Conservation (phyloP, 148 eudicot species). For the Beta vulgaris region DNA sequence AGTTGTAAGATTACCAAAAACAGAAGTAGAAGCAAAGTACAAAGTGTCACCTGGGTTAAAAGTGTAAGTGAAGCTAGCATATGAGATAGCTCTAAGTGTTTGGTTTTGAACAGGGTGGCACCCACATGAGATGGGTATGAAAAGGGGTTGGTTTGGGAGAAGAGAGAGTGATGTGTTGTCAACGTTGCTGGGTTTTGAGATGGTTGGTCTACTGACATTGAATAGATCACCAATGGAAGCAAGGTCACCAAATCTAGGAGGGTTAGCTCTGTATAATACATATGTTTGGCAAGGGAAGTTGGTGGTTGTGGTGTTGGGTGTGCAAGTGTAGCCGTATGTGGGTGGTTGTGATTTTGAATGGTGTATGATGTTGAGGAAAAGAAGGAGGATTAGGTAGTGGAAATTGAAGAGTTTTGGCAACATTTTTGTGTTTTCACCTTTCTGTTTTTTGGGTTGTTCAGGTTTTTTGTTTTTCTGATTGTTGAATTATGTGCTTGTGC, state of each 20-base stretch:
- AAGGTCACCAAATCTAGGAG: slow-evolving; percentile 46
- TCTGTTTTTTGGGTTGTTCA: no score
- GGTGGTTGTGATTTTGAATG: slow-evolving; percentile 44
- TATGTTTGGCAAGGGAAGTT: slow-evolving; percentile 64
- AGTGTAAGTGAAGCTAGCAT: slow-evolving; percentile 41
- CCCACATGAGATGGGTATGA: slow-evolving; percentile 63
- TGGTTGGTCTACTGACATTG: slow-evolving; percentile 57
- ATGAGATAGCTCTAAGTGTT: slow-evolving; percentile 40
- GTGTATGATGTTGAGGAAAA: slow-evolving; percentile 17
- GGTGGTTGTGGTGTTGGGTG: slow-evolving; percentile 33
- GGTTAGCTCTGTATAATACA: slow-evolving; percentile 49
- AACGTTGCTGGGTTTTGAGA: slow-evolving; percentile 73
- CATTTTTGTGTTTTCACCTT: no score
- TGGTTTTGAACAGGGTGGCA: slow-evolving; percentile 44
- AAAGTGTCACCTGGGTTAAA: slow-evolving; percentile 49
- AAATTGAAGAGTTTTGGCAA: slow-evolving; percentile 3
- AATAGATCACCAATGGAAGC: slow-evolving; percentile 76
- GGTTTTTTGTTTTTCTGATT: no score
- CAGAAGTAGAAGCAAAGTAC: slow-evolving; percentile 38
- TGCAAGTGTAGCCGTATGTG: slow-evolving; percentile 63
- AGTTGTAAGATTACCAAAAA: slow-evolving; percentile 65
- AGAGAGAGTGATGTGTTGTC: slow-evolving; percentile 44
- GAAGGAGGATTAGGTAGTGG: slow-evolving; percentile 18
- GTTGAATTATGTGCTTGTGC: no score
- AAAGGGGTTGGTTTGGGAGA: slow-evolving; percentile 47